These are phyloP conservation scores for Coccomyxa sp. DNA, from an alignment of 139 green algal genomes.

Conservation along the genomic window DNA sequence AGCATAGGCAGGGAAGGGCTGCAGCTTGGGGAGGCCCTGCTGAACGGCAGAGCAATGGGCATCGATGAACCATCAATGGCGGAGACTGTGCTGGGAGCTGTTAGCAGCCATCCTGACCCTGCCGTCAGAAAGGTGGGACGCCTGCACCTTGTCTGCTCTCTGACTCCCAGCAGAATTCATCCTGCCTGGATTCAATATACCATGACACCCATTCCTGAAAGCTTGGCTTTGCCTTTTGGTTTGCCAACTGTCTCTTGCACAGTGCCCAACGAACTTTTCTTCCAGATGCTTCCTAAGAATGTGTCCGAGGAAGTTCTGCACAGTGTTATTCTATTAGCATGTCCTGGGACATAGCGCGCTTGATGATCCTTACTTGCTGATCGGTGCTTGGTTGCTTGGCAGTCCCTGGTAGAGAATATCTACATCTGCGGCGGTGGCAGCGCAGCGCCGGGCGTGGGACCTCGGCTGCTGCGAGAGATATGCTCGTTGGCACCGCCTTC, in stretches of 20 bases:
- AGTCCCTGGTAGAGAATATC: conserved; percentile 44
- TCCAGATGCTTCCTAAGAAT: too few species aligned
- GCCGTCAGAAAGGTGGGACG: conserved; percentile 32
- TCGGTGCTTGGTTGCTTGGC: not conserved
- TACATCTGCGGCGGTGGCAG: conserved; percentile 55
- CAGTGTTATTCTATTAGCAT: too few species aligned
- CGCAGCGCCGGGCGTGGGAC: conserved; percentile 24
- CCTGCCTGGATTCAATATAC: too few species aligned
- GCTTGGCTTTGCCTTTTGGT: too few species aligned
- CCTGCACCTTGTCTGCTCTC: not conserved
- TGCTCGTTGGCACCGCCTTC: conserved; percentile 18
- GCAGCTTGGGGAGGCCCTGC: conserved; percentile 45
- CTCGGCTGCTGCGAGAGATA: conserved; percentile 44
- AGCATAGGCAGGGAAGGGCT: conserved; percentile 18
- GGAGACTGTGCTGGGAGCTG: conserved; percentile 13
- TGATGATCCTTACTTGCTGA: too few species aligned
- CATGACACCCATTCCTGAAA: too few species aligned
- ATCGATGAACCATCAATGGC: conserved; percentile 22
- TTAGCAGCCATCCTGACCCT: conserved; percentile 26
- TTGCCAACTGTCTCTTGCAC: too few species aligned
- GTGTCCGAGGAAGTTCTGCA: too few species aligned
- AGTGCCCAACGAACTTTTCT: too few species aligned
- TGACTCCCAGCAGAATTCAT: too few species aligned
- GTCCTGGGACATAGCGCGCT: too few species aligned
- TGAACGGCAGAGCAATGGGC: conserved; percentile 31